A percentile compares a stretch with the other conserved stretches of the same genome.
phyloP scores from a whole-genome alignment of 2,329 filamentous ascomycete species.

The Phoma sp. region DNA sequence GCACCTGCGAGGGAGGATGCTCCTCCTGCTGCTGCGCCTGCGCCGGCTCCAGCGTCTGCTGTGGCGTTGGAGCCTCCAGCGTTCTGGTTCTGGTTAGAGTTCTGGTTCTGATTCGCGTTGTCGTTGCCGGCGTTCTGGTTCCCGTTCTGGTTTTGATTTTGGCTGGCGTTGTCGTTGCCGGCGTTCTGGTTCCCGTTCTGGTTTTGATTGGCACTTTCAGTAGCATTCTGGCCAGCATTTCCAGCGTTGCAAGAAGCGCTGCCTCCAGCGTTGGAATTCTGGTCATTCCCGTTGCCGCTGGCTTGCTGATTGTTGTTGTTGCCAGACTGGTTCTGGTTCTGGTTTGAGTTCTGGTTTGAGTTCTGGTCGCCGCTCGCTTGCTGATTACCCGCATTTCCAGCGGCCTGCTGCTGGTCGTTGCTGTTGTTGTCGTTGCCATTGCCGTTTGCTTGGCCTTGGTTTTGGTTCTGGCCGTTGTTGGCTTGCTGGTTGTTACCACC shows the following conservation, averaged over 20 bases:
- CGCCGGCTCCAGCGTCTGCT: conserved; percentile 18
- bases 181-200: conserved; percentile 13
- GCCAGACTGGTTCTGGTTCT: conserved; percentile 14
- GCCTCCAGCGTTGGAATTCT: no score
- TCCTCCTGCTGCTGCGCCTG: conserved; percentile 13
- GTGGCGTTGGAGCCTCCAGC: conserved; percentile 13
- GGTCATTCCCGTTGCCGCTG: no score
- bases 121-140: conserved; percentile 18
- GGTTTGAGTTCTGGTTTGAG: background rate
- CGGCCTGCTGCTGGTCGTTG: background rate
- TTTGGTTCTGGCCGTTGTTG: conserved; percentile 13
- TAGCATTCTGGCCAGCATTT: background rate
- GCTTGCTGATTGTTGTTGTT: conserved; percentile 3
- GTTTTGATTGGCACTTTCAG: background rate
- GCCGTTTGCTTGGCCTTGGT: conserved; percentile 10
- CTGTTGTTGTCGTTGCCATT: conserved; percentile 15
- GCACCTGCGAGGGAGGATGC: conserved; percentile 24
- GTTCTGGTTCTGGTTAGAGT: conserved; percentile 9
- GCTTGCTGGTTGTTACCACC: conserved; percentile 23
- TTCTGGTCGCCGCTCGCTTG: background rate
- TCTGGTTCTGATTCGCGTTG: background rate
- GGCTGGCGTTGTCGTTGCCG: background rate
- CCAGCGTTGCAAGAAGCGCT: background rate
- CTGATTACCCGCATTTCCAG: background rate
- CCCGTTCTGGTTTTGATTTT: background rate